Conservation (phyloP, 805 yeast genomes). For the Yarrowia sp. region DNA sequence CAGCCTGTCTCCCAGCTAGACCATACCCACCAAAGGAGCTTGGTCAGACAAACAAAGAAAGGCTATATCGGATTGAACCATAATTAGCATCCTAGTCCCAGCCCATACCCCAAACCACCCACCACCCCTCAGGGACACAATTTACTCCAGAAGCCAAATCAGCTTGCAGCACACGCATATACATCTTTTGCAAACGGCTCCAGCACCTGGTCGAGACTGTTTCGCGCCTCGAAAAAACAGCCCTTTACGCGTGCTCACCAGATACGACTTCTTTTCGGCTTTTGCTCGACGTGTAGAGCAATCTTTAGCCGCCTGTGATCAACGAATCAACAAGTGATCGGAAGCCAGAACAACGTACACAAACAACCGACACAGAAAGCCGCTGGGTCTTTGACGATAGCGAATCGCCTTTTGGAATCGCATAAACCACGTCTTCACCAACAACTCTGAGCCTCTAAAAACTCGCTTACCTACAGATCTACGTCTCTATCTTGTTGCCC, state of each 20-base stretch:
- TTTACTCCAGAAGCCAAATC: slow-evolving; percentile 22
- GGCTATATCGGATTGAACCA: not conserved
- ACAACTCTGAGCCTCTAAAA: too few species aligned
- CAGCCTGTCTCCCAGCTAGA: too few species aligned
- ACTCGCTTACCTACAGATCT: not conserved
- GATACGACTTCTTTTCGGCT: not conserved
- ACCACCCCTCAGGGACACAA: slow-evolving; percentile 23
- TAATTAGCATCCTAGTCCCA: slow-evolving; percentile 7
- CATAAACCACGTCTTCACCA: not conserved
- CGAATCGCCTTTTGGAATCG: not conserved
- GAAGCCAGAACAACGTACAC: not conserved
- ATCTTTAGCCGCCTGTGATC: not conserved
- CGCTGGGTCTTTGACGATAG: not conserved
- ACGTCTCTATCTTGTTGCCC: not conserved
- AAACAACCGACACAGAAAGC: not conserved
- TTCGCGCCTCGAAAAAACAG: not conserved
- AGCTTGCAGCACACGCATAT: slow-evolving; percentile 13
- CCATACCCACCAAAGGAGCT: not conserved
- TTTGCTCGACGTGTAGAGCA: not conserved
- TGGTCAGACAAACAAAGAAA: not conserved
- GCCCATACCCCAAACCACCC: slow-evolving; percentile 20
- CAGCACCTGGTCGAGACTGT: not conserved
- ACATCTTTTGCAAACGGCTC: not conserved
- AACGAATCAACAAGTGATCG: not conserved
- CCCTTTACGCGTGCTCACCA: not conserved